These are phyloP conservation scores for Withania somnifera DNA, from an alignment of 305 asterid species.

Conservation along the genomic window DNA sequence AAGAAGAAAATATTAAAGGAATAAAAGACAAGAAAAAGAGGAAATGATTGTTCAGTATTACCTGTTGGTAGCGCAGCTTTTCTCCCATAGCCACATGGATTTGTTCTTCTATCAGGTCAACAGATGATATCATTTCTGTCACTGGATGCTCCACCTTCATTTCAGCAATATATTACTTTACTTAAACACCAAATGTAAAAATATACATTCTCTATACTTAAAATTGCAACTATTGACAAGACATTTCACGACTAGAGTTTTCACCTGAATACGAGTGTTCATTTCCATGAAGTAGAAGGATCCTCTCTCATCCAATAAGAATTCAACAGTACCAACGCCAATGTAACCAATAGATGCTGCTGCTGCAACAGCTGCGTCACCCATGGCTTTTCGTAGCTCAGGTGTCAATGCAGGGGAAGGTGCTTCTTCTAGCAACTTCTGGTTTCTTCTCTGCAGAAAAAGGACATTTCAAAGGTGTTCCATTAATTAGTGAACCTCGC, in stretches of 20 bases:
- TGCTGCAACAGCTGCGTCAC: slow-evolving; percentile 98
- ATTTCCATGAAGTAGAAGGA: slow-evolving; percentile 97
- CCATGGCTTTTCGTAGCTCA: slow-evolving; percentile 93
- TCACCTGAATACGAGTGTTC: slow-evolving; percentile 98
- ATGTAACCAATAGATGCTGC: slow-evolving; percentile 92
- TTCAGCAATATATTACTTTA: background rate
- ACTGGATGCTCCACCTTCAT: slow-evolving; percentile 96
- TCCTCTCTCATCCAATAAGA: slow-evolving; percentile 95
- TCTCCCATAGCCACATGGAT: slow-evolving; percentile 91
- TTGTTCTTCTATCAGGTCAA: slow-evolving; percentile 92
- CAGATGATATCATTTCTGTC: slow-evolving; percentile 97
- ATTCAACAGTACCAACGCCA: slow-evolving; percentile 93
- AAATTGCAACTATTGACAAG: background rate
- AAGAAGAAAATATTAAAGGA: background rate
- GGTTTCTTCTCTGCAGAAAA: slow-evolving; percentile 74
- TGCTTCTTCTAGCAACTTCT: slow-evolving; percentile 93
- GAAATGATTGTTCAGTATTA: background rate
- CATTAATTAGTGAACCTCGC: background rate
- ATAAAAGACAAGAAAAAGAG: background rate
- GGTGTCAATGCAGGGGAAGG: slow-evolving; percentile 96
- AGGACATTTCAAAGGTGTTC: background rate
- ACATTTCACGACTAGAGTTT: background rate
- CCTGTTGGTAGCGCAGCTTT: slow-evolving; percentile 74
- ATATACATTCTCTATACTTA: background rate
- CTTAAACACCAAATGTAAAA: background rate